Base-by-base conservation (phyloP, 140 eudicot genomes). In the Erigeron philadelphicus region DNA sequence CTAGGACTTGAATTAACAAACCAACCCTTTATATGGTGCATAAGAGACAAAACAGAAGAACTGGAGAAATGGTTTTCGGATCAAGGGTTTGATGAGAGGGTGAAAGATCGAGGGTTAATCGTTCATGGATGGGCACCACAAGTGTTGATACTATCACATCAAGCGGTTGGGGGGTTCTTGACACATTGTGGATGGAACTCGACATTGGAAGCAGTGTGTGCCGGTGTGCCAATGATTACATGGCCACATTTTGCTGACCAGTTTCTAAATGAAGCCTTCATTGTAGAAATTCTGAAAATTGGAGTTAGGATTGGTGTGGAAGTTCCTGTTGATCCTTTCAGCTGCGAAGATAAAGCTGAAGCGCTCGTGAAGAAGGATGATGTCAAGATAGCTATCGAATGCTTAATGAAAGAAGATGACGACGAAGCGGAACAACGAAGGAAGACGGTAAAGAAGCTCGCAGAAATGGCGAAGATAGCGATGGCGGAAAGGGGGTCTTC, bases 141-240 rank as follows among this genome's bases (percentile, higher is more conserved):
- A 69, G 78, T 83, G 2, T 48, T 79, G 71, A 79, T 79, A 63
- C 35, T 79, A 72, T 72, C 82, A 4, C 84, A 83, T 59, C 50
- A n/a, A 50, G 82, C 87, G 9, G 15, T 76, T 0, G 87, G 80
- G 11, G 79, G 82, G 7, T 83, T 79, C 55, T 17, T 83, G 6
- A 83, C 87, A 2, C 87, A 79, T 6, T 83, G 87, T 45, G 87
- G 87, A 23, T 83, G 87, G 87, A 83, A 83, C 66, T 83, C 87
- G 67, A 72, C 76, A 0, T 45, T 83, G 2, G 87, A 83, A 74
- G 60, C 75, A 0, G 53, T 83, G 0, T 46, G 78, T 54, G 72
- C 80, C 3, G 82, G 80, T 4, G 65, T 79, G 40, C 82, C 77
- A n/a, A 19, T 79, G 75, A 52, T 83, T 17, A 83, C 87, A 9